Conservation (phyloP, 2,329 filamentous ascomycete genomes). For the Colletotrichum chrysophilum region DNA sequence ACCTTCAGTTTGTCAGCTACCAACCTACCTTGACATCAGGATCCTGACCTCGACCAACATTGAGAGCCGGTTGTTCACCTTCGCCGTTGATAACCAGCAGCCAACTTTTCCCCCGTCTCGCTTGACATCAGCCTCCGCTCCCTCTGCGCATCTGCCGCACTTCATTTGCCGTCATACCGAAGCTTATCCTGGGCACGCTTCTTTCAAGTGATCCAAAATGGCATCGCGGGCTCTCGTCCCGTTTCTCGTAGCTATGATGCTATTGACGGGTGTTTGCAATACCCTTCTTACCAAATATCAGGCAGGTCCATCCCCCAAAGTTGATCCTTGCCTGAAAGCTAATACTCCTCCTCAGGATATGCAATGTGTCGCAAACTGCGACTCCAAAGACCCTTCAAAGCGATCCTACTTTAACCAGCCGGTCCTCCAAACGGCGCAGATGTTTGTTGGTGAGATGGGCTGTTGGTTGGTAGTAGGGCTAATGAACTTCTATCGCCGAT, state of each 20-base stretch:
- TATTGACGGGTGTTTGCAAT: conserved; percentile 94
- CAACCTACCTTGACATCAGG: background rate
- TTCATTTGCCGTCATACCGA: background rate
- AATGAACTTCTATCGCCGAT: conserved; percentile 69
- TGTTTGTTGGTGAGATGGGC: conserved; percentile 97
- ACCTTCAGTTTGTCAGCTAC: background rate
- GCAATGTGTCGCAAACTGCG: conserved; percentile 93
- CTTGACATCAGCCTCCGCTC: background rate
- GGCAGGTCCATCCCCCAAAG: conserved; percentile 51
- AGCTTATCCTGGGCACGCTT: background rate
- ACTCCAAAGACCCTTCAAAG: conserved; percentile 68
- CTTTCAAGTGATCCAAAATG: conserved; percentile 57
- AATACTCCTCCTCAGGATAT: conserved; percentile 69
- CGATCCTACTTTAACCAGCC: conserved; percentile 88
- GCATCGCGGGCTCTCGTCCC: conserved; percentile 75
- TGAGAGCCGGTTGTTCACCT: background rate
- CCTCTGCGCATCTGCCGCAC: background rate
- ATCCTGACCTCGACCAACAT: background rate
- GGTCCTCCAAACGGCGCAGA: conserved; percentile 94
- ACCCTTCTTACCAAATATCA: conserved; percentile 97
- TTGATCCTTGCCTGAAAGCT: background rate
- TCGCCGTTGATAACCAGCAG: background rate
- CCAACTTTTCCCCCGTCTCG: background rate
- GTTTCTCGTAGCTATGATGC: conserved; percentile 93
- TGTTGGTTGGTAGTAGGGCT: conserved; percentile 89